Evolutionary conservation across 192 early-diverging fungal genomes (phyloP).

Genomic region (Martensiomyces pterosporus): DNA sequence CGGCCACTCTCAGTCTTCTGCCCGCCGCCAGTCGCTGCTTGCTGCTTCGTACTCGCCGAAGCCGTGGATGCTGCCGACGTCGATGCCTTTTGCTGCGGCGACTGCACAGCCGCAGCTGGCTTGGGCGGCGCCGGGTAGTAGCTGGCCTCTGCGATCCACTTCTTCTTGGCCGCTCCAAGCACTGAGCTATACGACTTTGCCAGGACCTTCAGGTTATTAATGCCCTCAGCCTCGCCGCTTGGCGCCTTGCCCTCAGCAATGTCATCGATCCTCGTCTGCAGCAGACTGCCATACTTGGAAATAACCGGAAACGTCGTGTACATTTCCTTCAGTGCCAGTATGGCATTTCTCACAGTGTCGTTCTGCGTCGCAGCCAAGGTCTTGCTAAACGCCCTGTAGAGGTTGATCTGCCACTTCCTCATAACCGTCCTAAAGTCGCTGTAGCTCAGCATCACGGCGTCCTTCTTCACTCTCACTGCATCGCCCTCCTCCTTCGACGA

Average conservation of each 20-base stretch:
- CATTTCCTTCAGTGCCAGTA: slow-evolving; percentile 42
- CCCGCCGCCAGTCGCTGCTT: no score
- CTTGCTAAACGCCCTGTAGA: slow-evolving; percentile 33
- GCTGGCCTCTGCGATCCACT: slow-evolving; percentile 33
- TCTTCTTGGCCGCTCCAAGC: slow-evolving; percentile 29
- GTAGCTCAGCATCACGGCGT: slow-evolving; percentile 26
- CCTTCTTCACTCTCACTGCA: slow-evolving; percentile 22
- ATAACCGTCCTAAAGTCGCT: slow-evolving; percentile 45
- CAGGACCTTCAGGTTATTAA: slow-evolving; percentile 46
- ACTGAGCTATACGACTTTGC: slow-evolving; percentile 37
- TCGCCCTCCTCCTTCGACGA: slow-evolving; percentile 17
- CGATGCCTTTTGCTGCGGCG: no score
- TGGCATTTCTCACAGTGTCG: slow-evolving; percentile 46
- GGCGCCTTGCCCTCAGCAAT: slow-evolving; percentile 12
- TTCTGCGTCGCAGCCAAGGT: slow-evolving; percentile 25
- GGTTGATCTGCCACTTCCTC: slow-evolving; percentile 42
- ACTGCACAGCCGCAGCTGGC: neutral
- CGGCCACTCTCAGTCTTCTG: neutral
- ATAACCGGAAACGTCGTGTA: slow-evolving; percentile 36
- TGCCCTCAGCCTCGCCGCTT: slow-evolving; percentile 3
- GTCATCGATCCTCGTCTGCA: slow-evolving; percentile 36
- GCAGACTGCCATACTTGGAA: slow-evolving; percentile 24
- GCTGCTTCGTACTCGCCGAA: no score
- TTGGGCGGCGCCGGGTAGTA: slow-evolving; percentile 21
- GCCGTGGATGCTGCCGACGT: no score